Percentiles rank a stretch among this genome's conserved stretches.
Conservation (phyloP, 306 rosid genomes). For the Mucuna pruriens region DNA sequence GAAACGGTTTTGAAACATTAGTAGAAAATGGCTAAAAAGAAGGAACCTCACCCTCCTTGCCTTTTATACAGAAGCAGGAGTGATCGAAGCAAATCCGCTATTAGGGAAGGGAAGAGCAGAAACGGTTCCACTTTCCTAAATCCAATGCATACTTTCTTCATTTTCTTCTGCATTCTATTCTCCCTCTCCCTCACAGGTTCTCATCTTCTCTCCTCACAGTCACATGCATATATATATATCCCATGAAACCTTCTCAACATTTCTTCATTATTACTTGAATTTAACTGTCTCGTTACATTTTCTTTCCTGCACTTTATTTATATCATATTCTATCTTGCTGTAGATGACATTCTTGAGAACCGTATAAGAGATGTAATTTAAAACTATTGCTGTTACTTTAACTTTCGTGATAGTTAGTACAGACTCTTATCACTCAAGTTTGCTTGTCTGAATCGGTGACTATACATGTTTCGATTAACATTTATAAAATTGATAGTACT, state of each 20-base stretch:
- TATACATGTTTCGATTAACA: too few species aligned
- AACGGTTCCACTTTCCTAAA: constrained; percentile 19
- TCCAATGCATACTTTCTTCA: constrained; percentile 51
- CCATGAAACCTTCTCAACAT: not conserved
- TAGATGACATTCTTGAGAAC: not conserved
- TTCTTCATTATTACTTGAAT: not conserved
- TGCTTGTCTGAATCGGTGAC: not conserved
- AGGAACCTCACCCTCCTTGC: constrained; percentile 27
- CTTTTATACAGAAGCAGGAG: not conserved
- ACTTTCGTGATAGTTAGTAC: not conserved
- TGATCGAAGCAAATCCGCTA: not conserved
- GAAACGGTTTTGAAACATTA: constrained; percentile 28
- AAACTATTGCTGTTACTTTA: not conserved
- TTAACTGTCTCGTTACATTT: not conserved
- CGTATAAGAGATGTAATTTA: not conserved
- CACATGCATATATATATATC: not conserved
- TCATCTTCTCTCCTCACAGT: not conserved
- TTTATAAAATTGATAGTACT: too few species aligned
- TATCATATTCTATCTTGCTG: not conserved
- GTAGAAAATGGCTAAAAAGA: constrained; percentile 46
- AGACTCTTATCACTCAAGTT: not conserved
- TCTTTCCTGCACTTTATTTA: not conserved
- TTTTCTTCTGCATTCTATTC: constrained; percentile 44
- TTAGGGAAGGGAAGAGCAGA: not conserved
- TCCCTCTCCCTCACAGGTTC: constrained; percentile 49